phyloP scores from a whole-genome alignment of 192 early-diverging fungal species.

The Podila horticola region DNA sequence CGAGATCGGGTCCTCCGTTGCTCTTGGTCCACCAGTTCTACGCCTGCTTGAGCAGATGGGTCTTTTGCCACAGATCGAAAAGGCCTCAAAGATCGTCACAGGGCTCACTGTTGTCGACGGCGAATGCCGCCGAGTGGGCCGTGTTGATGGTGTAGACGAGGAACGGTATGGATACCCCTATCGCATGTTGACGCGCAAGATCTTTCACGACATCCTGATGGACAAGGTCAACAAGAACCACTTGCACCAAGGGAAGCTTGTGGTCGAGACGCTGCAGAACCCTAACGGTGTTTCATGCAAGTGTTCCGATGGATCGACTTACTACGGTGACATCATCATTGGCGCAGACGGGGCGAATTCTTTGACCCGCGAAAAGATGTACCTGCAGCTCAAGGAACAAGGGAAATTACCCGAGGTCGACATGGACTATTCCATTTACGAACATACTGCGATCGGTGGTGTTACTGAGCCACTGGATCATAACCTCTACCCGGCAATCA shows the following conservation, averaged over 20 bases:
- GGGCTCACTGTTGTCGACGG: constrained; percentile 13
- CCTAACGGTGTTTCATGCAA: constrained; percentile 28
- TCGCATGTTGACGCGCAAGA: constrained; percentile 13
- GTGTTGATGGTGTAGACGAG: constrained; percentile 7
- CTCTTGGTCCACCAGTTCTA: constrained; percentile 27
- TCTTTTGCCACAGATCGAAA: constrained; percentile 20
- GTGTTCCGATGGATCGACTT: constrained; percentile 31
- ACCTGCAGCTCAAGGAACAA: constrained; percentile 15
- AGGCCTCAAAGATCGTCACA: constrained; percentile 6
- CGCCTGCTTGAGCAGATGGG: constrained; percentile 49
- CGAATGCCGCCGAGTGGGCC: constrained; percentile 12
- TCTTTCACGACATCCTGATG: constrained; percentile 19
- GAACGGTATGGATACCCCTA: constrained; percentile 29
- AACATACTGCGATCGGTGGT: constrained; percentile 8
- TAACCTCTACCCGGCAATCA: constrained; percentile 1
- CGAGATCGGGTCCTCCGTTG: constrained; percentile 19
- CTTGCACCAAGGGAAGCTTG: constrained; percentile 15
- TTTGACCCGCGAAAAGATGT: constrained; percentile 29
- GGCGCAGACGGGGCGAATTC: constrained; percentile 39
- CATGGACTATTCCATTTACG: constrained; percentile 10
- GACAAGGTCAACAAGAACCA: constrained; percentile 6
- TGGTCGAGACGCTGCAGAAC: constrained; percentile 27
- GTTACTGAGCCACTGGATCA: constrained; percentile 8
- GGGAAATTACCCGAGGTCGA: constrained; percentile 24
- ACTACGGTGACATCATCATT: constrained; percentile 39